phyloP scores from a whole-genome alignment of 306 rosid genomes.

The Geum urbanum region DNA sequence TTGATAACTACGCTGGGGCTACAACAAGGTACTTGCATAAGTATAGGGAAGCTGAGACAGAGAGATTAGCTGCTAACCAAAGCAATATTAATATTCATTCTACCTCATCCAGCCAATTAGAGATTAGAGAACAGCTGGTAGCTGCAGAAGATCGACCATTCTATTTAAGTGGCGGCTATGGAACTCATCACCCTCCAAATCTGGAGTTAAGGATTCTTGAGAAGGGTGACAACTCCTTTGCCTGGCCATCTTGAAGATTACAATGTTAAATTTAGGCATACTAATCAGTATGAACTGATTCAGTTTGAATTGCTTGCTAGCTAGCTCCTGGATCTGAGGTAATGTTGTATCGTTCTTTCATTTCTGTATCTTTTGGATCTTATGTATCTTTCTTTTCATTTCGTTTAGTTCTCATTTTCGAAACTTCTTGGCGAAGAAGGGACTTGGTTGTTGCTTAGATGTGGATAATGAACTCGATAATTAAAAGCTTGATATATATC shows the following conservation, averaged over 20 bases:
- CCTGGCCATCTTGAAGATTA: constrained; percentile 27
- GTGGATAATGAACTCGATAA: background rate
- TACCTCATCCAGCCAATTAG: constrained; percentile 8
- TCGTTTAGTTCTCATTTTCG: background rate
- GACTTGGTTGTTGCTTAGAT: background rate
- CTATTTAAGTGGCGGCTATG: background rate
- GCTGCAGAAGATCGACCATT: background rate
- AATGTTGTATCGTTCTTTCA: background rate
- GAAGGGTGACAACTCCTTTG: constrained; percentile 29
- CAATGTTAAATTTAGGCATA: constrained; percentile 8
- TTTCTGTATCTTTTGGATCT: background rate
- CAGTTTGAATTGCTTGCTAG: background rate
- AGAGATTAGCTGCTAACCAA: constrained; percentile 27
- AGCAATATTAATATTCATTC: constrained; percentile 1
- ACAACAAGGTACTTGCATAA: constrained; percentile 46
- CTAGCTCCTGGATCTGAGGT: constrained; percentile 3
- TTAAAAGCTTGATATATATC: background rate
- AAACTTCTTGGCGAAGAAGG: background rate
- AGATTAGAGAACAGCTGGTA: background rate
- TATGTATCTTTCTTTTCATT: background rate
- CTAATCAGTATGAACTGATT: constrained; percentile 1
- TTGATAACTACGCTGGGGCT: constrained; percentile 71
- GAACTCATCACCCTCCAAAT: constrained; percentile 17
- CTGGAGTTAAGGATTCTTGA: constrained; percentile 35
- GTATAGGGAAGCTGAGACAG: constrained; percentile 48